Evolutionary conservation across 306 rosid species (phyloP), one percentile per base, ranked within the genome.

Genomic region (Neltuma alba): DNA sequence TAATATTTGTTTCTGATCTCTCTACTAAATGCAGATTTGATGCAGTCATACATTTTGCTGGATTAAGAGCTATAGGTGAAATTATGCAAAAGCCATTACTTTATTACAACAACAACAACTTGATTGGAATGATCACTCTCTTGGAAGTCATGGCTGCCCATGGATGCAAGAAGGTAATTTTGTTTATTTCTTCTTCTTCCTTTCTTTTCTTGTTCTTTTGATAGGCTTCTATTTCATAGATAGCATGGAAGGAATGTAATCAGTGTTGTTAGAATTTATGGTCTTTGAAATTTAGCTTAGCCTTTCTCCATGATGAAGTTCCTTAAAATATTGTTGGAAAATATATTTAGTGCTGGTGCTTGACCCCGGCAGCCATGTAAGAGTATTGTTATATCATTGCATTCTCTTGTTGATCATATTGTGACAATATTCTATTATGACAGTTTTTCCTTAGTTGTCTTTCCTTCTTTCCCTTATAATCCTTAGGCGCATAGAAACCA

Each of bases 131-230:
- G 61, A 89, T 94, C 81, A 83, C 92, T 67, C 85, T 94, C 30
- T 84, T 92, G 87, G 97, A 94, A 92, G 92, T 92, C 86, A 94
- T 94, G 99, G 92, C 97, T 63, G 92, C 97, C 75, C 92, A 89
- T 86, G 93, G 97, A 63, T 92, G 99, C 90, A 94, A 86, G 85
- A 92, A 90, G 28, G 28, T 52, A n/a, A 52, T 7, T 21, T n/a
- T 52, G 60, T 21, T 52, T 52, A 7, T 52, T 2, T 52, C 28
- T n/a, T 21, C 27, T 7, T 52, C 27, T 6, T 47, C 69, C n/a
- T n/a, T n/a, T n/a, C n/a, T n/a, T n/a, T 36, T 37, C 72, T 31
- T 45, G 25, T 50, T 73, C 42, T 38, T 7, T 7, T 66, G 33
- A 54, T 75, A 74, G 13, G 14, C 70, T 75, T 75, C 80, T 50